phyloP scores from a whole-genome alignment of 805 yeast species.

The Sugiyamaella smithiae region DNA sequence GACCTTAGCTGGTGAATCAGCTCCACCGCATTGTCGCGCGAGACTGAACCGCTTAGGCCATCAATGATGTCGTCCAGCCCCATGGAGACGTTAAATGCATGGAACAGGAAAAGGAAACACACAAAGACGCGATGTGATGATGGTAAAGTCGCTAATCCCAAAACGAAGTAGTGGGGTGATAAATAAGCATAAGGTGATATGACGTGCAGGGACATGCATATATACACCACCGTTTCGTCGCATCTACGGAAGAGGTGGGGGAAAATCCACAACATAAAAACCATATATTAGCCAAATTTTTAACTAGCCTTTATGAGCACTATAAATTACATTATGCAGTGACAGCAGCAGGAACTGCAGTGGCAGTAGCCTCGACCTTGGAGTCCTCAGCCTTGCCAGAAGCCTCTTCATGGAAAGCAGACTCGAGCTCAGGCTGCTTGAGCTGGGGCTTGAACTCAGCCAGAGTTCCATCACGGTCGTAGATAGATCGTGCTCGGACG shows the following conservation, averaged over 20 bases:
- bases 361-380: conserved; percentile 2
- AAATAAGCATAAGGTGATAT: no score
- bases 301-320: no score
- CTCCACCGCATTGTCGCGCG: background rate
- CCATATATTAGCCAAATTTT: no score
- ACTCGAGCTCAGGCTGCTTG: conserved; percentile 13
- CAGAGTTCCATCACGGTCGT: conserved; percentile 70
- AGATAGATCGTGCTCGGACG: conserved; percentile 71
- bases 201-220: no score
- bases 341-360: conserved; percentile 14
- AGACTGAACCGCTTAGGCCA: background rate
- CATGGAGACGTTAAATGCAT: background rate
- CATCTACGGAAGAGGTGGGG: no score
- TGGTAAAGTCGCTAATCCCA: no score
- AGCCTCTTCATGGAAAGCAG: conserved; percentile 1
- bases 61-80: background rate
- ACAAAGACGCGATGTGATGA: no score
- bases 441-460: conserved; percentile 39
- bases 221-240: no score
- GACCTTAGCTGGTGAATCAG: background rate
- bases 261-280: no score
- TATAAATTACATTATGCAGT: no score
- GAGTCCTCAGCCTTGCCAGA: background rate
- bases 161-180: no score
- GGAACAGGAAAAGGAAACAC: background rate